These are phyloP conservation scores for Scedosporium dehoogii DNA, from an alignment of 2,329 filamentous ascomycete genomes.

Conservation along the genomic window DNA sequence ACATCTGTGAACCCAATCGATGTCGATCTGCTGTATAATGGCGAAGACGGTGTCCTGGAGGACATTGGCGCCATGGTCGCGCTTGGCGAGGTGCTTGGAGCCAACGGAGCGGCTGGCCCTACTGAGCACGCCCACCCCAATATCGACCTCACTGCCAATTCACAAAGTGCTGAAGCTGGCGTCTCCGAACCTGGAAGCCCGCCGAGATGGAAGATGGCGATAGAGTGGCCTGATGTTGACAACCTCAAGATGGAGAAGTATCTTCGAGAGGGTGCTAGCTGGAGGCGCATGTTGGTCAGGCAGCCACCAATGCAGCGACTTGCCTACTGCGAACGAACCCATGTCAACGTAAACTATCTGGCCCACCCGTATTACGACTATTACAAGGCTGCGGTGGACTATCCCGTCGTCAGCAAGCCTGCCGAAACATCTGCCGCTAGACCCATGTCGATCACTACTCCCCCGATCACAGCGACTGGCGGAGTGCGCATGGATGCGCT, in stretches of 20 bases:
- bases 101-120: neutral
- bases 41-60: neutral
- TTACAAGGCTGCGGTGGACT: constrained; percentile 1
- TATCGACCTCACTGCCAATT: neutral
- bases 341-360: constrained; percentile 3
- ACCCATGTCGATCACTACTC: constrained; percentile 5
- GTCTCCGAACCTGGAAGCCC: neutral
- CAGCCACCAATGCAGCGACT: constrained; percentile 10
- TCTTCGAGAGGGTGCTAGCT: constrained; percentile 11
- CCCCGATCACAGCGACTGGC: neutral
- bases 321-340: constrained; percentile 2
- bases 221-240: neutral
- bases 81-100: neutral
- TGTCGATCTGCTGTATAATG: neutral
- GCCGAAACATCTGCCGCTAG: neutral
- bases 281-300: constrained; percentile 15
- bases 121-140: neutral
- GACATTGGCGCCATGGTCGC: neutral
- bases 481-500: constrained; percentile 13
- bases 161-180: neutral
- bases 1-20: neutral
- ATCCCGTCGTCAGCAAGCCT: neutral
- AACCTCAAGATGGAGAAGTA: constrained; percentile 6
- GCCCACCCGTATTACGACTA: constrained; percentile 5
- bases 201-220: neutral